phyloP scores from a whole-genome alignment of 306 rosid species.

The Quercus dentata region DNA sequence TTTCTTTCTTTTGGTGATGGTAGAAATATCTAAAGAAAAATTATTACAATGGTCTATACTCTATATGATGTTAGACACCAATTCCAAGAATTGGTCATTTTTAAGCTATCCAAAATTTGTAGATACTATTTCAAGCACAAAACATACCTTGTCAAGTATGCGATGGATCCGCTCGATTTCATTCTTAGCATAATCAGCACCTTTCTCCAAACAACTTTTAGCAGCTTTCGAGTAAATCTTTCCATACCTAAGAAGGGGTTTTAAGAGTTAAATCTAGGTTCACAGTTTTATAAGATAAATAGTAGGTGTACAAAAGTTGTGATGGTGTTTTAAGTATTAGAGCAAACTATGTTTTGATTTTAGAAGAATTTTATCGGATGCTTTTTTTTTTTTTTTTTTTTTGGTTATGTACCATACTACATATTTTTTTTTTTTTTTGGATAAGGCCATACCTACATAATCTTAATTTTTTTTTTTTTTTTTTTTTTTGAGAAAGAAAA shows the following conservation, averaged over 20 bases:
- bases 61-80: not conserved
- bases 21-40: not conserved
- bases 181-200: conserved; percentile 79
- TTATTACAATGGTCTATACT: not conserved
- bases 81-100: not conserved
- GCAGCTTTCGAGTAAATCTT: conserved; percentile 87
- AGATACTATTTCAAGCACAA: not conserved
- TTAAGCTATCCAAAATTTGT: not conserved
- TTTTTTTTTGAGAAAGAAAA: too few relatives aligned
- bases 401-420: too few relatives aligned
- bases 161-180: conserved; percentile 84
- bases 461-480: too few relatives aligned
- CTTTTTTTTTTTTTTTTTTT: too few relatives aligned
- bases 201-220: conserved; percentile 65
- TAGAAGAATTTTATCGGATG: too few relatives aligned
- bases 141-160: conserved; percentile 73
- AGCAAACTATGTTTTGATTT: too few relatives aligned
- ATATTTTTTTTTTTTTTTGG: too few relatives aligned
- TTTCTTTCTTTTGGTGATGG: too few relatives aligned
- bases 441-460: too few relatives aligned
- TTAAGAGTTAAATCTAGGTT: conserved; percentile 4
- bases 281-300: not conserved
- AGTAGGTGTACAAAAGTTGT: not conserved
- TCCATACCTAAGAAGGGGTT: conserved; percentile 49
- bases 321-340: too few relatives aligned